Conservation (phyloP, 305 asterid genomes). For the Striga hermonthica region DNA sequence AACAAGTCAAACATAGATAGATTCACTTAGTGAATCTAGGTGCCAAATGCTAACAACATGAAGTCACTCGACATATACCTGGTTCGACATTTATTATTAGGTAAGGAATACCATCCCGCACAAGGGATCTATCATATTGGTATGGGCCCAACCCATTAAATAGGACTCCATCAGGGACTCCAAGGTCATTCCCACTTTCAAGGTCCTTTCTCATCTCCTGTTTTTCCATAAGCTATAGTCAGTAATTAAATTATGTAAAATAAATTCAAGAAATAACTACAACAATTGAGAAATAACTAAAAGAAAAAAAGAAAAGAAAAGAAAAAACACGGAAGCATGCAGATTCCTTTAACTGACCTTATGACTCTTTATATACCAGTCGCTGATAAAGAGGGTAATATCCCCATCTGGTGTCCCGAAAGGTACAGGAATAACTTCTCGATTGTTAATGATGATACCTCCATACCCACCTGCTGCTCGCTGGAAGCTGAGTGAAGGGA, state of each 20-base stretch:
- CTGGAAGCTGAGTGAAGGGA: constrained; percentile 74
- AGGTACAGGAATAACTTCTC: constrained; percentile 79
- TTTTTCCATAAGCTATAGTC: constrained; percentile 35
- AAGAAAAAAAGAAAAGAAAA: background rate
- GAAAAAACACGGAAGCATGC: constrained; percentile 5
- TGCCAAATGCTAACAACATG: background rate
- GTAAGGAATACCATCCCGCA: constrained; percentile 58
- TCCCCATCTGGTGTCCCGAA: constrained; percentile 78
- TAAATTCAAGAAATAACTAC: constrained; percentile 23
- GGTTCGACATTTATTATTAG: constrained; percentile 71
- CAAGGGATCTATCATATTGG: constrained; percentile 58
- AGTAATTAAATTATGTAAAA: constrained; percentile 27
- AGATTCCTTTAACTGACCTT: constrained; percentile 48
- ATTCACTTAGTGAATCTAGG: background rate
- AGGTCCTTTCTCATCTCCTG: constrained; percentile 69
- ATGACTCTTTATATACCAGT: constrained; percentile 81
- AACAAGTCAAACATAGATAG: constrained; percentile 16
- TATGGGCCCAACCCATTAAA: constrained; percentile 85
- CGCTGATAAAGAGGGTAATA: constrained; percentile 69
- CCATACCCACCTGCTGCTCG: constrained; percentile 92
- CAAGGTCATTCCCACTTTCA: constrained; percentile 61
- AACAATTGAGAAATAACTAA: too few species aligned
- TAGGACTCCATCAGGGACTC: constrained; percentile 77
- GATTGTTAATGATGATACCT: constrained; percentile 74
- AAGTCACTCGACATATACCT: constrained; percentile 43